Conservation (phyloP, 2,329 filamentous ascomycete genomes). For the Cercospora berteroae region DNA sequence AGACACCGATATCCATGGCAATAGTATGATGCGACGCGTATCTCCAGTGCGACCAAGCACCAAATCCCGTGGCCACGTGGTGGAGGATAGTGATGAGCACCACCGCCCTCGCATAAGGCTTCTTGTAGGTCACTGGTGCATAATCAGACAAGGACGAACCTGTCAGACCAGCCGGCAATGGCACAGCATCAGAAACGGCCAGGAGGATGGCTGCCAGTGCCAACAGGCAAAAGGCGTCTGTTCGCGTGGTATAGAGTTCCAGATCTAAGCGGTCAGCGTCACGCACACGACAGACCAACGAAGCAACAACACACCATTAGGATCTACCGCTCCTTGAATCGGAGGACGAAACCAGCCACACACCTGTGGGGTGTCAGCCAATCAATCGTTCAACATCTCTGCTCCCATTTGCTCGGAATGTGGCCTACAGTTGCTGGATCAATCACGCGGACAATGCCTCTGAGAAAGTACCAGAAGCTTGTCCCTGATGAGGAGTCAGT, state of each 20-base stretch:
- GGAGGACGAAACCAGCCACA: constrained; percentile 38
- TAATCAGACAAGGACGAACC: constrained; percentile 27
- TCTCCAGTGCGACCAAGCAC: constrained; percentile 37
- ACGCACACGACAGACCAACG: not conserved
- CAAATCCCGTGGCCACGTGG: constrained; percentile 38
- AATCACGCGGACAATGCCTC: constrained; percentile 36
- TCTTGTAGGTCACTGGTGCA: constrained; percentile 24
- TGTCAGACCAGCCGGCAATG: constrained; percentile 25
- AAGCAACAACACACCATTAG: constrained; percentile 27
- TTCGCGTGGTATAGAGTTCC: constrained; percentile 40
- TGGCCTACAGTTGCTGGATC: constrained; percentile 36
- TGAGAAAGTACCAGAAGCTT: constrained; percentile 39
- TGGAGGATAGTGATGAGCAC: constrained; percentile 38
- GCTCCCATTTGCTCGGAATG: not conserved
- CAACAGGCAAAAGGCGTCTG: constrained; percentile 39
- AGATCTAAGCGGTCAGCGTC: constrained; percentile 31
- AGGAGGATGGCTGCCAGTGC: constrained; percentile 35
- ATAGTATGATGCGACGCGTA: constrained; percentile 35
- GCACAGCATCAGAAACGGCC: constrained; percentile 35
- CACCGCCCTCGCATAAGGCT: constrained; percentile 36
- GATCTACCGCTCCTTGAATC: constrained; percentile 24
- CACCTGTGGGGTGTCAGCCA: not conserved
- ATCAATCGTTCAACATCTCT: not conserved
- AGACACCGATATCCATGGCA: constrained; percentile 39
- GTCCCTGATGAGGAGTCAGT: constrained; percentile 27